Percentiles rank a stretch among this genome's conserved stretches.
Evolutionary conservation across 306 rosid genomes (phyloP).

Genomic region (Vigna radiata): DNA sequence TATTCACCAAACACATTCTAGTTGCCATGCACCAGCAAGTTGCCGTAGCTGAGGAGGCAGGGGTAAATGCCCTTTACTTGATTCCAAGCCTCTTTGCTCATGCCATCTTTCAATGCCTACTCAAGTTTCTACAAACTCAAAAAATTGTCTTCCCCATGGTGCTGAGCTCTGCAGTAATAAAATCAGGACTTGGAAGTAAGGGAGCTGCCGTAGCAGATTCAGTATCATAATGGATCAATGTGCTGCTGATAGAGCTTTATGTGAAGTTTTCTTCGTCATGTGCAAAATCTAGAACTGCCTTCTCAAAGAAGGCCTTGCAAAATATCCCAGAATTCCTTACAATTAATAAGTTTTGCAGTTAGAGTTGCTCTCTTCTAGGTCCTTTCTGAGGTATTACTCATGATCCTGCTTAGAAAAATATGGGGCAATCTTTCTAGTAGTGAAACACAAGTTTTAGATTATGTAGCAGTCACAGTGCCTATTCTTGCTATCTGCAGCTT

Average conservation of each 20-base stretch:
- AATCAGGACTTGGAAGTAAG: slow-evolving; percentile 53
- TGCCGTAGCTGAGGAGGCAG: slow-evolving; percentile 57
- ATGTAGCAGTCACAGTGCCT: slow-evolving; percentile 49
- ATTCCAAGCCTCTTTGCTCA: slow-evolving; percentile 63
- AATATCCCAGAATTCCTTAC: slow-evolving; percentile 46
- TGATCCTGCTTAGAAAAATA: slow-evolving; percentile 57
- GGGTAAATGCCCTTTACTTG: slow-evolving; percentile 53
- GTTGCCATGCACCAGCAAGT: slow-evolving; percentile 56
- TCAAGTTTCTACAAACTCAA: slow-evolving; percentile 58
- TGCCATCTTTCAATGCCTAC: slow-evolving; percentile 60
- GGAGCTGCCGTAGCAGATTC: slow-evolving; percentile 59
- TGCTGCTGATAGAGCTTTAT: slow-evolving; percentile 55
- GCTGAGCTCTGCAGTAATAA: slow-evolving; percentile 52
- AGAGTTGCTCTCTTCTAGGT: slow-evolving; percentile 16
- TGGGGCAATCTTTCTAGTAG: slow-evolving; percentile 68
- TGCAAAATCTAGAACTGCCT: slow-evolving; percentile 57
- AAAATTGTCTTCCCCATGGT: slow-evolving; percentile 35
- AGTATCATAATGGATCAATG: slow-evolving; percentile 66
- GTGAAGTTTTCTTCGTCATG: slow-evolving; percentile 68
- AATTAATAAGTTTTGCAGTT: slow-evolving; percentile 10
- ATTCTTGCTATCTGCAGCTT: slow-evolving; percentile 37
- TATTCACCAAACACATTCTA: slow-evolving; percentile 53
- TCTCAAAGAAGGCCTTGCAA: slow-evolving; percentile 55
- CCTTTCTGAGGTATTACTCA: slow-evolving; percentile 40
- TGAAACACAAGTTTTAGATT: slow-evolving; percentile 54